These are phyloP conservation scores for Salisapilia sapeloensis DNA, from an alignment of 352 stramenopile species.

Conservation along the genomic window DNA sequence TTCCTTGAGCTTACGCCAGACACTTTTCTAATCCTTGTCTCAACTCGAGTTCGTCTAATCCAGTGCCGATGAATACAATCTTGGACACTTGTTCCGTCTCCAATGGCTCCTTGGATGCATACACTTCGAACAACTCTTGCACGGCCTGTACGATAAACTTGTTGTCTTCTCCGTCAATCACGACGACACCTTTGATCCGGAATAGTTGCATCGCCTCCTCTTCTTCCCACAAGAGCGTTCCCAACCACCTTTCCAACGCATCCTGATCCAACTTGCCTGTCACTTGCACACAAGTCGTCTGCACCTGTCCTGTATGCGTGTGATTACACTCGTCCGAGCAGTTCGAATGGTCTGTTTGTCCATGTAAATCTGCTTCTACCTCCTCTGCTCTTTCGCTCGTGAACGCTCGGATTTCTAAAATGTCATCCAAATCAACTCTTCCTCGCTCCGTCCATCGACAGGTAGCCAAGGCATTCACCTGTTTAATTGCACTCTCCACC, in stretches of 20 bases:
- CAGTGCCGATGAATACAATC: slow-evolving; percentile 47
- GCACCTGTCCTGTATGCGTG: slow-evolving; percentile 39
- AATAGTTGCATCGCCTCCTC: slow-evolving; percentile 24
- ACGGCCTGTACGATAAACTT: slow-evolving; percentile 76
- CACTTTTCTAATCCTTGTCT: too few species aligned
- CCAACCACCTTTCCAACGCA: slow-evolving; percentile 56
- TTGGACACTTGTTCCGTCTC: slow-evolving; percentile 12
- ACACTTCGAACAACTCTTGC: slow-evolving; percentile 68
- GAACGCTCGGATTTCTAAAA: slow-evolving; percentile 70
- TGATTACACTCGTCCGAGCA: slow-evolving; percentile 4
- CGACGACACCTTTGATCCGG: slow-evolving; percentile 57
- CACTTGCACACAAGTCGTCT: slow-evolving; percentile 48
- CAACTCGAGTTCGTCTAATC: not conserved
- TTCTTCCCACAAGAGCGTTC: slow-evolving; percentile 38
- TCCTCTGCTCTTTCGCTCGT: slow-evolving; percentile 39
- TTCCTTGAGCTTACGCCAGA: too few species aligned
- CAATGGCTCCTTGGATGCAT: slow-evolving; percentile 33
- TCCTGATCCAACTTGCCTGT: slow-evolving; percentile 15
- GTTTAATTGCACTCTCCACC: slow-evolving; percentile 20
- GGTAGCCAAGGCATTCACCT: slow-evolving; percentile 54
- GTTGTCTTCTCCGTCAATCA: slow-evolving; percentile 20
- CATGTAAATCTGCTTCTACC: slow-evolving; percentile 22
- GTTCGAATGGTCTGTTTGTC: slow-evolving; percentile 4
- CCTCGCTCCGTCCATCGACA: slow-evolving; percentile 44
- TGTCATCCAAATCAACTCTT: slow-evolving; percentile 36